Percentiles rank a stretch among this genome's conserved stretches.
Evolutionary conservation across 108 stramenopile genomes (phyloP).

Genomic region (Pinguiococcus pyrenoidosus): DNA sequence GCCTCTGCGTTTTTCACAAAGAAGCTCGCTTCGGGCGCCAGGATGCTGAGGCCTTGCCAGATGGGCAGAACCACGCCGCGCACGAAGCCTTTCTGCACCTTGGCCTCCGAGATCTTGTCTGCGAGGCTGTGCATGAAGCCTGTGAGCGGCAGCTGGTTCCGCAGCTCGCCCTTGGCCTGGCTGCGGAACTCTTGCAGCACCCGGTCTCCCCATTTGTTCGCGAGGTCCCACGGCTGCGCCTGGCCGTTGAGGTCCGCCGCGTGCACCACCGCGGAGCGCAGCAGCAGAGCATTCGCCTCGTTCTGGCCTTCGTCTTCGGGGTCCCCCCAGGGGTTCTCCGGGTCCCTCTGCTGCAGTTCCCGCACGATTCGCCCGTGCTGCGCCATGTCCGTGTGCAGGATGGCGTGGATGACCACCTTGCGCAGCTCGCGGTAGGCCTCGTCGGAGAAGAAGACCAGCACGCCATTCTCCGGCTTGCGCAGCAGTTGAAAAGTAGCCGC

Average conservation of each 20-base stretch:
- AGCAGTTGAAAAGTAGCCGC: neutral
- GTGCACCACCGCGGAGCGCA: slow-evolving; percentile 5
- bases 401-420: neutral
- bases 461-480: neutral
- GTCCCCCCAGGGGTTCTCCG: slow-evolving; percentile 1
- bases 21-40: no score
- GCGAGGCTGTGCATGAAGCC: slow-evolving; percentile 38
- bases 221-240: slow-evolving; percentile 26
- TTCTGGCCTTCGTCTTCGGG: neutral
- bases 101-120: slow-evolving; percentile 21
- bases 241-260: neutral
- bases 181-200: slow-evolving; percentile 4
- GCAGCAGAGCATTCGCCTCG: slow-evolving; percentile 7
- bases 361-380: slow-evolving; percentile 5
- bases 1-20: no score
- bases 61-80: slow-evolving; percentile 40
- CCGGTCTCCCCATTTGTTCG: slow-evolving; percentile 41
- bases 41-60: slow-evolving; percentile 10
- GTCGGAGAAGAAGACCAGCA: neutral
- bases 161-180: slow-evolving; percentile 18
- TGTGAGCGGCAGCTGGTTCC: slow-evolving; percentile 24
- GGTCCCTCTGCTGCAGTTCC: no score
- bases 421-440: neutral
- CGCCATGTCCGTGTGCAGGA: slow-evolving; percentile 12
- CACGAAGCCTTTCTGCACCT: slow-evolving; percentile 42